Conservation (phyloP, 208 protist species). For the Trichomonas vaginalis region DNA sequence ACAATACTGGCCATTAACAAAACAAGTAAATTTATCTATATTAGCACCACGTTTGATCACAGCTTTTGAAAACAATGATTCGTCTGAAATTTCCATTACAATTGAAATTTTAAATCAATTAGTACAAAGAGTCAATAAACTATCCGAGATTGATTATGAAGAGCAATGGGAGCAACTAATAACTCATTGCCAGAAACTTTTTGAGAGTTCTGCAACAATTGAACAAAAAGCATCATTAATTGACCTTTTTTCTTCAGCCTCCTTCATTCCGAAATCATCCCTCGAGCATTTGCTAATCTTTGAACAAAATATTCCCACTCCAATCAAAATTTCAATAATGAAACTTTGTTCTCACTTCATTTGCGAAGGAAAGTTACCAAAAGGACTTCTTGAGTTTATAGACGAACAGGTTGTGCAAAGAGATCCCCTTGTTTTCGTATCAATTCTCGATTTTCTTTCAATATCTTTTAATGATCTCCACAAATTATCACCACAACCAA, state of each 20-base stretch:
- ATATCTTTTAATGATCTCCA: neutral
- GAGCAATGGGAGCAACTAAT: neutral
- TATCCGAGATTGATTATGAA: neutral
- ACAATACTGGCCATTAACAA: neutral
- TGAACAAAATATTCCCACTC: neutral
- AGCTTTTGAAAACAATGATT: neutral
- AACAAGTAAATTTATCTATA: neutral
- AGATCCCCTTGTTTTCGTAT: neutral
- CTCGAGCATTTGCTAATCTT: neutral
- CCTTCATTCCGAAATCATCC: neutral
- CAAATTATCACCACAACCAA: neutral
- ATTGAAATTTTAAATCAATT: neutral
- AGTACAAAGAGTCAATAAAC: neutral
- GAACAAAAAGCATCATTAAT: neutral
- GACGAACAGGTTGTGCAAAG: neutral
- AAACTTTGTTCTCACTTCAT: neutral
- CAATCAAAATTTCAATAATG: neutral
- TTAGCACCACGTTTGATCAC: neutral
- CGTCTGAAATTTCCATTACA: neutral
- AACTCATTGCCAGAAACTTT: neutral
- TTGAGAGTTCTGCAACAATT: neutral
- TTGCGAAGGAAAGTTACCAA: neutral
- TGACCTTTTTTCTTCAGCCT: neutral
- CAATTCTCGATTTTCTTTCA: neutral
- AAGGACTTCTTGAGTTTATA: neutral